phyloP scores from a whole-genome alignment of 177 flowering plant genomes.

The Vitis hybrid region DNA sequence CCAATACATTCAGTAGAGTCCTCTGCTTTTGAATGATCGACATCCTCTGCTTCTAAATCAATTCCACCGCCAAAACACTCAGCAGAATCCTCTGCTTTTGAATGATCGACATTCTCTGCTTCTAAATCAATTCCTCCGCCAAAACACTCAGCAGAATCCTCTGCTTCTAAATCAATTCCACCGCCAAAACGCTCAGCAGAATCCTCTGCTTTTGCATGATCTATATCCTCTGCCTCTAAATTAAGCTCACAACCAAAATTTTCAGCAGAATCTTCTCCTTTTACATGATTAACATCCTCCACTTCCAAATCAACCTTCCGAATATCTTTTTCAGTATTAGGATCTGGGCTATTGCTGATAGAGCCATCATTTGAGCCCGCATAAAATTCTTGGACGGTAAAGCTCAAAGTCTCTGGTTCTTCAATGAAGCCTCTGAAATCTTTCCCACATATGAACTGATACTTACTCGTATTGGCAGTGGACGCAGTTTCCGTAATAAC shows the following conservation, averaged over 20 bases:
- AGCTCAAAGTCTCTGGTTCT: conserved; percentile 26
- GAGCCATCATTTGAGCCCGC: conserved; percentile 19
- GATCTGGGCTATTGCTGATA: not conserved
- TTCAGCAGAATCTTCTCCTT: not conserved
- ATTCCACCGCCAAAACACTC: not conserved
- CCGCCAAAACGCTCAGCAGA: not conserved
- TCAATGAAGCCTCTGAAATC: conserved; percentile 32
- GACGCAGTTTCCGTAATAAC: conserved; percentile 12
- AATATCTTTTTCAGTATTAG: not conserved
- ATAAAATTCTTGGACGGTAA: conserved; percentile 33
- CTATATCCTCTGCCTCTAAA: not conserved
- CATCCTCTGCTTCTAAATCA: not conserved
- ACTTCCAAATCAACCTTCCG: not conserved
- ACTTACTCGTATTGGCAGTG: conserved; percentile 22
- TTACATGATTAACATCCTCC: not conserved
- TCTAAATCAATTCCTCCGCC: no score
- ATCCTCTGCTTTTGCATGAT: not conserved
- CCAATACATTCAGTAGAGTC: not conserved
- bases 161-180: not conserved
- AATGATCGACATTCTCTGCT: no score
- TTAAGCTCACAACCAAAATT: not conserved
- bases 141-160: no score
- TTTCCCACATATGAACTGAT: conserved; percentile 24
- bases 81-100: not conserved
- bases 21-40: no score